phyloP scores from a whole-genome alignment of 768 basidiomycete species.

The Leccinum rimulosum region DNA sequence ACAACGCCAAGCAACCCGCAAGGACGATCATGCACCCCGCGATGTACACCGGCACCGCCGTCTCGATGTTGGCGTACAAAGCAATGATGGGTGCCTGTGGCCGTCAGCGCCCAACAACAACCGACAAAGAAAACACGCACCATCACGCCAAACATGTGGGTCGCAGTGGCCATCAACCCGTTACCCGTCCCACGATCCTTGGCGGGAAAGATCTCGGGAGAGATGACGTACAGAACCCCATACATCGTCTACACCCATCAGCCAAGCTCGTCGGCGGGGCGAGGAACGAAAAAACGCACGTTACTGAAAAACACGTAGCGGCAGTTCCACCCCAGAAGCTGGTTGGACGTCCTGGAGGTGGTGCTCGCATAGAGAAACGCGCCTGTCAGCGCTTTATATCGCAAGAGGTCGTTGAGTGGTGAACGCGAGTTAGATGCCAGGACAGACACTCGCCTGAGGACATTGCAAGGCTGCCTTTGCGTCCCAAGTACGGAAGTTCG shows the following conservation, averaged over 20 bases:
- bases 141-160: conserved; percentile 67
- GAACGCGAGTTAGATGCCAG: conserved; percentile 14
- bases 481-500: conserved; percentile 60
- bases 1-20: conserved; percentile 55
- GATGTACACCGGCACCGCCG: conserved; percentile 70
- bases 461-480: conserved; percentile 63
- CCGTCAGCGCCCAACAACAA: no score
- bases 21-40: conserved; percentile 61
- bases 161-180: conserved; percentile 56
- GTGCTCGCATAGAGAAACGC: conserved; percentile 73
- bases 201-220: conserved; percentile 69
- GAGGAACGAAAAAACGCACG: conserved; percentile 30
- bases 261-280: background rate
- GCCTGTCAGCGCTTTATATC: conserved; percentile 65
- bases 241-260: conserved; percentile 58
- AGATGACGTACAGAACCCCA: conserved; percentile 70
- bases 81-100: conserved; percentile 57
- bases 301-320: conserved; percentile 63
- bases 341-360: conserved; percentile 63
- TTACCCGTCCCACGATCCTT: conserved; percentile 75
- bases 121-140: conserved; percentile 31
- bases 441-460: conserved; percentile 51
- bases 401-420: conserved; percentile 45
- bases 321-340: conserved; percentile 79
- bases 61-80: conserved; percentile 60